Base-by-base conservation (phyloP, 768 basidiomycete genomes). In the Cystobasidium tubakii region DNA sequence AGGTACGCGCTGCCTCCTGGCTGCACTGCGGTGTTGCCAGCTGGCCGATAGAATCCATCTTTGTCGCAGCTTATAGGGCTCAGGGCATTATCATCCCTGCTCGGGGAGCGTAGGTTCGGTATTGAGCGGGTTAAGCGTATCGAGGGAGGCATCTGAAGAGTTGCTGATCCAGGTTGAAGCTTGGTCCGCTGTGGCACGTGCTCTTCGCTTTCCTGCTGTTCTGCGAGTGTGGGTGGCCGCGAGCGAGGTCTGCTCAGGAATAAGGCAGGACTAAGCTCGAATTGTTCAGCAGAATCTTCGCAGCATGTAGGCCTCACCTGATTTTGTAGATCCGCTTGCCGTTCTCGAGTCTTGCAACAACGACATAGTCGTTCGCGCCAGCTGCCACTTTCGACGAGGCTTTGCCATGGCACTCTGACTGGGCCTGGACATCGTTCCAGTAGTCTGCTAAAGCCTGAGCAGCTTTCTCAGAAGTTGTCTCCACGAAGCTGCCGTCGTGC, bases 311-410 rank as follows among this genome's bases (percentile, higher is more conserved):
- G 62, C 9, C 4, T 27, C 23, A 76, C 76, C 73, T 64, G 63
- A 79, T 74, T 13, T 76, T n/a, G 53, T 78, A 79, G 25, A 79
- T 36, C 12, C 66, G 76, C 69, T 74, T 75, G 23, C 75, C 77
- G 0, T 62, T 57, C 44, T 67, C 50, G 29, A 74, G 66, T 13
- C 75, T 21, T 27, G 50, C 55, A 23, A 44, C 19, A 9, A 79
- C 74, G 2, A 57, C 66, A 60, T 77, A 74, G 55, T 66, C 62
- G 25, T 62, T 62, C 23, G 23, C 19, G 31, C 53, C 39, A 43
- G 65, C 29, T 65, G 17, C 46, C 34, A 34, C 31, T 46, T 62
- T 4, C 55, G 70, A 27, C 73, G 62, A 2, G 19, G 33, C 33
- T 17, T 71, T 60, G 29, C 69, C 69, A 23, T 55, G 29, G 12